Conservation (phyloP, 768 basidiomycete species). For the Lactarius sanguifluus region DNA sequence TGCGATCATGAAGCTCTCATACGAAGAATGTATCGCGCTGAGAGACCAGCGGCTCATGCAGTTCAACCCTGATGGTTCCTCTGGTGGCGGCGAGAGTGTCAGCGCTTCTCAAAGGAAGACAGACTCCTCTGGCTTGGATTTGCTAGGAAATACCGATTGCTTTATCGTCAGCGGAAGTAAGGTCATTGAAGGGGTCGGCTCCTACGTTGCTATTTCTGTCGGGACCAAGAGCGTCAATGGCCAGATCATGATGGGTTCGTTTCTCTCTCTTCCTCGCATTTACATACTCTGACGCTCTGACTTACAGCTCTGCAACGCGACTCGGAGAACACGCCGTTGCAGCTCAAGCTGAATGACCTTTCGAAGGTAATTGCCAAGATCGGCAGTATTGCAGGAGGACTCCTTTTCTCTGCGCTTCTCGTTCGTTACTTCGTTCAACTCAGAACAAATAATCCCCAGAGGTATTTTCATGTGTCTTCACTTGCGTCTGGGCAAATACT, state of each 20-base stretch:
- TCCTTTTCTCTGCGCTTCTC: constrained; percentile 85
- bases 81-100: constrained; percentile 26
- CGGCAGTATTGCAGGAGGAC: constrained; percentile 75
- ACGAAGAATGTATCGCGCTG: constrained; percentile 67
- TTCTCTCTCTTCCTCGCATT: constrained; percentile 10
- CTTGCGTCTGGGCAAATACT: no score
- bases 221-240: constrained; percentile 94
- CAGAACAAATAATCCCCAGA: constrained; percentile 51
- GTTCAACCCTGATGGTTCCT: background rate
- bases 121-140: constrained; percentile 32
- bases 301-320: constrained; percentile 76
- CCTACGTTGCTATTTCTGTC: constrained; percentile 89
- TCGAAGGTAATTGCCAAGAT: constrained; percentile 94
- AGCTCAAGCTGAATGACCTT: constrained; percentile 86
- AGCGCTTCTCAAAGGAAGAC: no score
- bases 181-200: constrained; percentile 73
- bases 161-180: constrained; percentile 91
- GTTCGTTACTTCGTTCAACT: constrained; percentile 95
- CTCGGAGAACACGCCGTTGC: constrained; percentile 87
- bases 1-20: constrained; percentile 85
- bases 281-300: background rate
- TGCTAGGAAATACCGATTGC: constrained; percentile 71
- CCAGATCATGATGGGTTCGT: constrained; percentile 93
- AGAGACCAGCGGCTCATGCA: constrained; percentile 35
- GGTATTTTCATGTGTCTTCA: no score